A percentile compares a stretch with the other conserved stretches of the same genome.
Conservation (phyloP, 768 basidiomycete species). For the Artomyces pyxidatus region DNA sequence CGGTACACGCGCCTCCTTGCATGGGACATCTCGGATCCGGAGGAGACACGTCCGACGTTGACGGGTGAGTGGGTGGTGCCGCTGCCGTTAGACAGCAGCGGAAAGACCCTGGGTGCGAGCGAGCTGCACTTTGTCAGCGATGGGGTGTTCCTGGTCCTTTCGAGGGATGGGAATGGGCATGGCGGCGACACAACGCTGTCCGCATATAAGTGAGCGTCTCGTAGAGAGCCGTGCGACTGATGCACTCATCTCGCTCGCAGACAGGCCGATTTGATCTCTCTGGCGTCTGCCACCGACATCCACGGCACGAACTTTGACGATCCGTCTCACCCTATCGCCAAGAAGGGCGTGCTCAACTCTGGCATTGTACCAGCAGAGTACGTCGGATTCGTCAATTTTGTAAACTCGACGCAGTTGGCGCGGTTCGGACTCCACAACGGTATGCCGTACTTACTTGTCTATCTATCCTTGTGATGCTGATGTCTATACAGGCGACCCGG, state of each 20-base stretch:
- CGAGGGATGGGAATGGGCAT: constrained; percentile 53
- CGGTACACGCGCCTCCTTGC: constrained; percentile 50
- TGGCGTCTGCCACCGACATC: constrained; percentile 53
- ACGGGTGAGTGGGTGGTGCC: constrained; percentile 55
- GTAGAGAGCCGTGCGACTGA: too few relatives aligned
- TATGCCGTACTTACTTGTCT: constrained; percentile 16
- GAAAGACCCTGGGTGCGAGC: constrained; percentile 43
- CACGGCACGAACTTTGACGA: constrained; percentile 46
- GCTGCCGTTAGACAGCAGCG: constrained; percentile 42
- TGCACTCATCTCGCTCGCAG: constrained; percentile 23
- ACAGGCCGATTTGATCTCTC: constrained; percentile 52
- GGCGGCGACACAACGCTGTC: constrained; percentile 43
- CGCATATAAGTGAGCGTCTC: constrained; percentile 39
- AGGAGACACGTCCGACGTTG: constrained; percentile 27
- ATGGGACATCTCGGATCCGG: constrained; percentile 38
- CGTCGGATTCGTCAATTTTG: constrained; percentile 45
- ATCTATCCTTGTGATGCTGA: background rate
- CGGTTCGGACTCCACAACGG: constrained; percentile 61
- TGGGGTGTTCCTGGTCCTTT: constrained; percentile 48
- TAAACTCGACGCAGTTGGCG: constrained; percentile 45
- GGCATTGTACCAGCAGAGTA: constrained; percentile 46
- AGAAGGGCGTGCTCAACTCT: constrained; percentile 37
- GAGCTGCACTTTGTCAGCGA: constrained; percentile 50
- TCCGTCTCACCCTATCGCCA: constrained; percentile 42
- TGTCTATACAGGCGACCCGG: constrained; percentile 32